Evolutionary conservation across 345 rosid genomes (phyloP).

Genomic region (Jatropha curcas): DNA sequence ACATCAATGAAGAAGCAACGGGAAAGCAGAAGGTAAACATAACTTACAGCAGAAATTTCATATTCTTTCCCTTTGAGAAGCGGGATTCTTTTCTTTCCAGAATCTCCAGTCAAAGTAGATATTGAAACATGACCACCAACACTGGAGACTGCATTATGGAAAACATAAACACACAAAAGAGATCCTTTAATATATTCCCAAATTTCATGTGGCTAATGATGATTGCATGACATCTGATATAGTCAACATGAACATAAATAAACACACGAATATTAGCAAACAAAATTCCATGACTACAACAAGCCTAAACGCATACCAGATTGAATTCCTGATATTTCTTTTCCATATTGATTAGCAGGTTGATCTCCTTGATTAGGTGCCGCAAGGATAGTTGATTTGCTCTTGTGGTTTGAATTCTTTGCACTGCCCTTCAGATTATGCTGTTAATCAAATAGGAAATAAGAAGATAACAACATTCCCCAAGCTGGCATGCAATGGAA

Average conservation of each 20-base stretch:
- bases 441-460: slow-evolving; percentile 32
- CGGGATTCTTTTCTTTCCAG: slow-evolving; percentile 59
- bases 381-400: slow-evolving; percentile 25
- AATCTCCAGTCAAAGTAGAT: slow-evolving; percentile 46
- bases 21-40: slow-evolving; percentile 11
- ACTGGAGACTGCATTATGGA: slow-evolving; percentile 32
- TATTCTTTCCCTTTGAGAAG: slow-evolving; percentile 48
- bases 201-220: too few relatives aligned
- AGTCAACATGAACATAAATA: background rate
- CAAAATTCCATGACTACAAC: background rate
- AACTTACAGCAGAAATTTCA: slow-evolving; percentile 51
- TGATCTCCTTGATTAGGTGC: slow-evolving; percentile 39
- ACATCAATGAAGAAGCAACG: background rate
- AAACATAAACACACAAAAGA: slow-evolving; percentile 3
- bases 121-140: slow-evolving; percentile 48
- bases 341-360: slow-evolving; percentile 34
- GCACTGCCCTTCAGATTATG: slow-evolving; percentile 44
- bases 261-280: background rate
- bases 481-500: background rate
- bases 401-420: slow-evolving; percentile 38
- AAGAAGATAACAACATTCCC: slow-evolving; percentile 14
- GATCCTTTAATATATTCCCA: background rate
- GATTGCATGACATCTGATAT: background rate
- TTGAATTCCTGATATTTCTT: slow-evolving; percentile 35
- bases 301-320: slow-evolving; percentile 22